Conservation (phyloP, 1,139 yeast genomes). For the Taphrina flavorubra region DNA sequence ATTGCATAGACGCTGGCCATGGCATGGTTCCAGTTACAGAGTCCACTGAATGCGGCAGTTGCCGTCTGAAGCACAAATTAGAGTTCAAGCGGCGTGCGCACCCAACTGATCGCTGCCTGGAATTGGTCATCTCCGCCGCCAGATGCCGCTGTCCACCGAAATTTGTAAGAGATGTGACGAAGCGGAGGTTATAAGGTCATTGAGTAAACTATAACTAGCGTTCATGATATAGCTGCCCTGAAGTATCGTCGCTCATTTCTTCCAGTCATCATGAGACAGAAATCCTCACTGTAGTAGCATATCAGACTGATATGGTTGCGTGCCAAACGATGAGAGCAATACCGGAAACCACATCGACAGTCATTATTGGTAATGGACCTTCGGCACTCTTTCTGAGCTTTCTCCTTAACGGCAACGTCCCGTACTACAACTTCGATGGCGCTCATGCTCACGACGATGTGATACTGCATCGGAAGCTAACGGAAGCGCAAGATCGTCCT, state of each 20-base stretch:
- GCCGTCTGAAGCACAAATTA: background rate
- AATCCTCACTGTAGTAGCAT: no score
- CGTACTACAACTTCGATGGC: constrained; percentile 49
- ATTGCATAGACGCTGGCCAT: no score
- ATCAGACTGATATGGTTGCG: constrained; percentile 3
- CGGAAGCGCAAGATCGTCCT: background rate
- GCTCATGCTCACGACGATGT: constrained; percentile 51
- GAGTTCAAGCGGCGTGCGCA: background rate
- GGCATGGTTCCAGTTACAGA: background rate
- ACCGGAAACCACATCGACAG: constrained; percentile 45
- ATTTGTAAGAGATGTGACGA: constrained; percentile 3
- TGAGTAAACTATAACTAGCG: no score
- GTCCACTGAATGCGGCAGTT: background rate
- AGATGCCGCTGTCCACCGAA: constrained; percentile 6
- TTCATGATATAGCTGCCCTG: no score
- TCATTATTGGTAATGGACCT: constrained; percentile 51
- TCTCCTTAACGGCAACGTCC: constrained; percentile 51
- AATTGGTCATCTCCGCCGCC: constrained; percentile 8
- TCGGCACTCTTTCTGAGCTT: constrained; percentile 51
- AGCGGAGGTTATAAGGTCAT: background rate
- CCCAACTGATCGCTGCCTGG: background rate
- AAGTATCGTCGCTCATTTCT: no score
- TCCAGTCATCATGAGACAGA: no score
- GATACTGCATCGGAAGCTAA: constrained; percentile 48
- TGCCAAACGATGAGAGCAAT: constrained; percentile 1